Conservation (phyloP, 495 filamentous ascomycete species). For the Penicillium maclennaniae region DNA sequence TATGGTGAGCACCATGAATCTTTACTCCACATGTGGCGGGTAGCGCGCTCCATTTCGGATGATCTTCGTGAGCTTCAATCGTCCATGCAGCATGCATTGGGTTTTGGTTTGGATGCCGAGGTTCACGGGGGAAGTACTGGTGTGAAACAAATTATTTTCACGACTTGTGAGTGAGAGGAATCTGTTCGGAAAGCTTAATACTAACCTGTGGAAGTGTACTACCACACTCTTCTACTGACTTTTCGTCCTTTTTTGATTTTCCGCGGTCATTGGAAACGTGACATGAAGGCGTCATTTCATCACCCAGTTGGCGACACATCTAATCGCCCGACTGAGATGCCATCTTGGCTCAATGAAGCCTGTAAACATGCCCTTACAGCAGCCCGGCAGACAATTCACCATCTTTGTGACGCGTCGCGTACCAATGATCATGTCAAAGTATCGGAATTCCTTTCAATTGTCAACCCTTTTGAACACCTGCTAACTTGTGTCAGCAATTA, state of each 20-base stretch:
- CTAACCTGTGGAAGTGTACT: constrained; percentile 32
- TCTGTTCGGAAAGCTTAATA: background rate
- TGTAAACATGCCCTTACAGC: constrained; percentile 35
- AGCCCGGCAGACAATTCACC: constrained; percentile 36
- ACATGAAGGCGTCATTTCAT: constrained; percentile 19
- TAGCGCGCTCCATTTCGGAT: constrained; percentile 35
- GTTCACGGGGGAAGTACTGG: constrained; percentile 32
- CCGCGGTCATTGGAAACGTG: constrained; percentile 37
- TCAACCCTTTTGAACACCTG: background rate
- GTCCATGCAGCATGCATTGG: constrained; percentile 28
- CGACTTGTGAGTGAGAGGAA: constrained; percentile 33
- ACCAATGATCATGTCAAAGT: constrained; percentile 38
- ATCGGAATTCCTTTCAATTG: background rate
- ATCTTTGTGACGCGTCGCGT: constrained; percentile 31
- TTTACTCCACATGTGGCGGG: constrained; percentile 41
- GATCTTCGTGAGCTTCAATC: constrained; percentile 33
- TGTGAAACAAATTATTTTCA: constrained; percentile 35
- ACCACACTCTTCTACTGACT: constrained; percentile 39
- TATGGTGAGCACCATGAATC: constrained; percentile 42
- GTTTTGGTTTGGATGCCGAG: constrained; percentile 31
- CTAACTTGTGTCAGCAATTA: constrained; percentile 26
- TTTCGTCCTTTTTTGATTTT: constrained; percentile 47
- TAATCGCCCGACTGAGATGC: constrained; percentile 31
- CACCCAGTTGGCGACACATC: background rate
- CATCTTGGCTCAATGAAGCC: constrained; percentile 43